A percentile compares a stretch with the other conserved stretches of the same genome.
Conservation (phyloP, 345 rosid species). For the Eucalyptus marginata region DNA sequence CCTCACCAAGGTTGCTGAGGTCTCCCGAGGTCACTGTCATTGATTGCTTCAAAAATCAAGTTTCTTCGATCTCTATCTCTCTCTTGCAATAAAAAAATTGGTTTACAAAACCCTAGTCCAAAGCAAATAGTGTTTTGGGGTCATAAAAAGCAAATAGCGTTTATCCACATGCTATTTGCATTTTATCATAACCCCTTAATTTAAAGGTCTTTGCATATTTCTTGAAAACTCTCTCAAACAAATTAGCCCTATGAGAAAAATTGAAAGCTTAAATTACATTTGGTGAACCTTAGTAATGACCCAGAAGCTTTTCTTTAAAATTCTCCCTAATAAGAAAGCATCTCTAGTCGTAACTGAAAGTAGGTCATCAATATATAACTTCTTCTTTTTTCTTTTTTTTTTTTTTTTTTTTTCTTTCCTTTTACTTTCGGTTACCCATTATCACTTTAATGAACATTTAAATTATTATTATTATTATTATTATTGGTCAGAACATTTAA, state of each 20-base stretch:
- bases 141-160: too few species aligned
- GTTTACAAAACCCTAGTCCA: neutral
- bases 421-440: neutral
- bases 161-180: neutral
- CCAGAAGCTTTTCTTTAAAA: neutral
- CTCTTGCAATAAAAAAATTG: neutral
- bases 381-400: too few species aligned
- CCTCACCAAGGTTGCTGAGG: accelerated
- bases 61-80: neutral
- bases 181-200: neutral
- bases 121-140: neutral
- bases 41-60: too few species aligned
- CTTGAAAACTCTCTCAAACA: neutral
- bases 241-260: neutral
- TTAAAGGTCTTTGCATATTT: accelerated
- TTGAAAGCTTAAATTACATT: neutral
- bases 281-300: neutral
- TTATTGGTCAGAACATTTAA: too few species aligned
- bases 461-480: too few species aligned
- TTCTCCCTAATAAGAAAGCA: neutral
- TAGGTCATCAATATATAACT: neutral
- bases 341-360: neutral
- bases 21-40: accelerated
- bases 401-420: too few species aligned
- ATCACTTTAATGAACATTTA: neutral